Evolutionary conservation across 352 stramenopile genomes (phyloP), one percentile per base, ranked within the genome.

Genomic region (Globisporangium echinulatum): DNA sequence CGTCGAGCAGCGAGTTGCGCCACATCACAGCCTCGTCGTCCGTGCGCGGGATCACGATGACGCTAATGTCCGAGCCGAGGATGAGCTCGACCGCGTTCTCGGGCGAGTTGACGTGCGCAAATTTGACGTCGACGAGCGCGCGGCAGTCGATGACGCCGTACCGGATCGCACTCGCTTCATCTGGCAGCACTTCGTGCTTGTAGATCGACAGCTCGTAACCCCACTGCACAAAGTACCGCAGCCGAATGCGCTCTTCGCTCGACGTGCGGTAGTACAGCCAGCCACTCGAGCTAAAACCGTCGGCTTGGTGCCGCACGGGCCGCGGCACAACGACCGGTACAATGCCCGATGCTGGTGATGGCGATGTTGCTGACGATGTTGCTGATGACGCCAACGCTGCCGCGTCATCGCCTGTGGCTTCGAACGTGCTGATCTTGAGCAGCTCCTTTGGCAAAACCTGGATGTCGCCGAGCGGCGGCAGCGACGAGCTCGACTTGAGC

Each of bases 161-260:
- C 0, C 85, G 85, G 66, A 95, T 95, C 3, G 85, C 77, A 15
- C 67, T 79, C 5, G 75, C 71, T 58, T 96, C 86, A 47, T 96
- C 82, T 25, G 79, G 72, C 9, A 90, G 61, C 5, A 96, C 69
- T 57, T 94, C 84, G 67, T 96, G 86, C 70, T 96, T 96, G 70
- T 92, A 96, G 62, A 96, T 96, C 7, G 86, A 92, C 9, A 96
- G 67, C 52, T 96, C 86, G 60, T 88, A 91, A 8, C 86, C 86
- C 81, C 82, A 92, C 54, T 92, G 84, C 42, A 96, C 85, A 54
- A 96, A 96, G 63, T 92, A 96, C 4, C 86, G 84, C 52, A 88
- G 68, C 7, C 84, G 83, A 17, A 92, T 79, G 3, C 86, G 86
- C 54, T 96, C 84, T 61, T 93, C 82, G 7, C 77, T 90, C 7